A percentile compares a stretch with the other conserved stretches of the same genome.
These are phyloP conservation scores for Pythium oligandrum DNA, from an alignment of 352 stramenopile genomes.

Conservation along the genomic window DNA sequence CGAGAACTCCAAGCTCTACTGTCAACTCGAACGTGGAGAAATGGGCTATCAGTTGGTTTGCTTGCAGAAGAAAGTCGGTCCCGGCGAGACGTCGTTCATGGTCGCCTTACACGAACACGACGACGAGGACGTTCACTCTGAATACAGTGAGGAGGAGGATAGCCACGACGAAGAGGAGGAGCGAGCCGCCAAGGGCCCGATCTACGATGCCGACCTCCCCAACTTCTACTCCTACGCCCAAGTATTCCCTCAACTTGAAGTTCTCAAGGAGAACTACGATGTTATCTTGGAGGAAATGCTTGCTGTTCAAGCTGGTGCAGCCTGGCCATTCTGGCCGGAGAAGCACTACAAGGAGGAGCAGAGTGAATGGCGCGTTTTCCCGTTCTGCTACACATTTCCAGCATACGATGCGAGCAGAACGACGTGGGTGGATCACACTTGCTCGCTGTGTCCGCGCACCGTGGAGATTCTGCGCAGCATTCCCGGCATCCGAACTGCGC, in stretches of 20 bases:
- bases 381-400: constrained; percentile 89
- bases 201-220: constrained; percentile 63
- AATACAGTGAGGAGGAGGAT: constrained; percentile 22
- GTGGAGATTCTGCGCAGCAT: constrained; percentile 57
- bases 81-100: constrained; percentile 9
- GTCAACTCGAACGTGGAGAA: constrained; percentile 12
- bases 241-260: constrained; percentile 71
- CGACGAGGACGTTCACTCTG: constrained; percentile 27
- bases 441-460: constrained; percentile 73
- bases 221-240: constrained; percentile 77
- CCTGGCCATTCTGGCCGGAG: constrained; percentile 83
- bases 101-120: constrained; percentile 5
- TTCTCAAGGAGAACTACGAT: constrained; percentile 62
- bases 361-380: constrained; percentile 84
- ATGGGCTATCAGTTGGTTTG: constrained; percentile 26
- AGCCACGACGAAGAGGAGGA: constrained; percentile 21
- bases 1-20: constrained; percentile 16
- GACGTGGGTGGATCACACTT: constrained; percentile 76
- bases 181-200: constrained; percentile 41
- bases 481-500: constrained; percentile 70
- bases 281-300: constrained; percentile 80
- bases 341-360: constrained; percentile 75
- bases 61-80: constrained; percentile 15
- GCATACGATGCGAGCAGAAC: constrained; percentile 81
- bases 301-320: constrained; percentile 40